Base-by-base conservation (phyloP, 2,329 filamentous ascomycete species). In the Colletotrichum karsti region DNA sequence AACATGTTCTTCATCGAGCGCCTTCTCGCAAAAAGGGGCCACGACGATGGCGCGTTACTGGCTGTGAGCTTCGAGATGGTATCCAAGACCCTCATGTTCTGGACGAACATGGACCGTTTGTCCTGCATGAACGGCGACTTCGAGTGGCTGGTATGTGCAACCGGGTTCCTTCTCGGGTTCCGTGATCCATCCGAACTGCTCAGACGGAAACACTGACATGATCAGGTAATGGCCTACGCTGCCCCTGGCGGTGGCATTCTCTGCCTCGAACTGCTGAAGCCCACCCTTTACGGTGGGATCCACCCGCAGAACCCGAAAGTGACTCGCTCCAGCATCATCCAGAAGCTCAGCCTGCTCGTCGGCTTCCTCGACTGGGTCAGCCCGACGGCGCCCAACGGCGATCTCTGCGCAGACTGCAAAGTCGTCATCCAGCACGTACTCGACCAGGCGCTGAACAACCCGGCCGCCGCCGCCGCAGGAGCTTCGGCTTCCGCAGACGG, bases 1-100 rank as follows among this genome's bases (percentile, higher is more conserved):
- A 90, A 89, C 41, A 78, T 87, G 3, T 90, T 91, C 64, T 82
- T 91, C 9, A 77, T 90, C 6, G 85, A 90, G 63, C 80, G 89
- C 15, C 80, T 90, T 0, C 76, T 90, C 8, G 79, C 86, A 22
- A 87, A 85, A 18, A 74, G 77, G 3, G 78, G 80, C 0, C 75
- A 80, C 12, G 71, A 75, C 0, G 77, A 80, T 8, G 76, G 80
- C 8, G 79, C 79, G 0, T 74, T 85, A 9, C 73, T 87, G 7
- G 74, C 80, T 1, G 79, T 82, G 22, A 85, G 84, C 42, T 83
- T 81, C 22, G 81, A 86, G 69, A 80, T 87, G 76, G 81, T 86
- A 1, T 78, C 79, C 1, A 71, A 83, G 10, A 84, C 83, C 0
- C 74, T 86, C 6, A 73, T 81, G 5, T 79, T 85, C 51, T 86